Evolutionary conservation across 78 protist species (phyloP), one percentile per base, ranked within the genome.

Genomic region (Corallochytrium limacisporum): DNA sequence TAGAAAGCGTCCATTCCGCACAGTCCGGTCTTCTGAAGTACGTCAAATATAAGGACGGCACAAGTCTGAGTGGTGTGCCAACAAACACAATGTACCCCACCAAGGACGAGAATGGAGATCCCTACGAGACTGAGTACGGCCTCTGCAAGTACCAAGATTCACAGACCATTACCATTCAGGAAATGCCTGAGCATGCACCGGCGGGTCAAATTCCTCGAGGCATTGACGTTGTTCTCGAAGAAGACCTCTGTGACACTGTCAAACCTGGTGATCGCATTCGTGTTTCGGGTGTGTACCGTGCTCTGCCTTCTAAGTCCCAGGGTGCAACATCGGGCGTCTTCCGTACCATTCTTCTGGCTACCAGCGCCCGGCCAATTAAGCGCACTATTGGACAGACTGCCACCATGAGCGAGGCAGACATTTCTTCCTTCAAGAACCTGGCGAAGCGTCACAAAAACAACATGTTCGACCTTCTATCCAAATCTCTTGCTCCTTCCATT

Each of bases 131-230:
- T 0, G 99, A 97, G 49, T 94, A 63, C 65, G 99, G 99, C 10
- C 72, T 87, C 32, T 89, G 86, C 65, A 49, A 28, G 29, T 97
- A 93, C 81, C 33, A 36, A 7, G 98, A 97, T 61, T 57, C 69
- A 54, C 98, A 95, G 70, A 20, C 54, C 13, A 51, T 51, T 51
- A 33, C 75, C 2, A 46, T 94, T 29, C 98, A 91, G 39, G 99
- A 95, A 79, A 84, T 84, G 92, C 99, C 99, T 1, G 99, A 97
- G 77, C 31, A 81, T 4, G 92, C 98, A 15, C 98, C 98, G 22
- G 87, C 98, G 1, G 99, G 99, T 9, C 97, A 91, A 66, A 84
- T 97, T 12, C 99, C 99, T 15, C 79, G 94, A 15, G 84, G 95
- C 2, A 76, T 91, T 18, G 92, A 84, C 42, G 44, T 88, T 0